Base-by-base conservation (phyloP, 805 yeast genomes). In the Zygosaccharomyces gambellarensis region DNA sequence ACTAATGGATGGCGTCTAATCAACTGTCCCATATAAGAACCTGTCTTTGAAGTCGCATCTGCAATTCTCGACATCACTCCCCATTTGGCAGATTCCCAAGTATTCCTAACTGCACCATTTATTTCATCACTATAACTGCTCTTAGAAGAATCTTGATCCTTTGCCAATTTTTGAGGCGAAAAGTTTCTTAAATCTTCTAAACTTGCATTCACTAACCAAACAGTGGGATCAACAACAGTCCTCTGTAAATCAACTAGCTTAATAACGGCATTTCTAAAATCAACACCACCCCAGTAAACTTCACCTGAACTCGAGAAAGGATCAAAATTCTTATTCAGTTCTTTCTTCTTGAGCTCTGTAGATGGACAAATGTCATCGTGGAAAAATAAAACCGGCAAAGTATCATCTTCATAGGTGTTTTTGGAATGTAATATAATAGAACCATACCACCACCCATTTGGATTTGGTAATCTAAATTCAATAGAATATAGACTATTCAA, bases 281-380 rank as follows among this genome's bases (percentile, higher is more conserved):
- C 85, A 39, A 77, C 79, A 1, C 97, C 99, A 19, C 99, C 99
- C 97, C 98, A 94, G 56, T 82, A 86, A 36, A 88, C 64, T 31
- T 74, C 76, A 23, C 72, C 73, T 1, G 71, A 66, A 34, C 73
- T 72, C 12, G 79, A 78, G 64, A 89, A 90, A 0, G 95, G 90
- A 50, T 85, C 87, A 64, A 90, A 89, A 11, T 77, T 71, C 59
- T 80, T 79, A 56, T 79, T 80, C 46, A 83, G 76, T 46, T 78
- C 63, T 45, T 78, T 76, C 54, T 82, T 85, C 54, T 79, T 83
- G 52, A 76, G 68, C 44, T 77, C 70, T 0, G 96, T 88, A 36
- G 92, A 85, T 5, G 87, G 83, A 30, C 85, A 80, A 58, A 87
- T 90, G 48, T 87, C 85, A 62, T 94, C 99, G 67, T 94, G 99